Evolutionary conservation across 2,329 filamentous ascomycete species (phyloP).

Genomic region (Talaromyces sp.): DNA sequence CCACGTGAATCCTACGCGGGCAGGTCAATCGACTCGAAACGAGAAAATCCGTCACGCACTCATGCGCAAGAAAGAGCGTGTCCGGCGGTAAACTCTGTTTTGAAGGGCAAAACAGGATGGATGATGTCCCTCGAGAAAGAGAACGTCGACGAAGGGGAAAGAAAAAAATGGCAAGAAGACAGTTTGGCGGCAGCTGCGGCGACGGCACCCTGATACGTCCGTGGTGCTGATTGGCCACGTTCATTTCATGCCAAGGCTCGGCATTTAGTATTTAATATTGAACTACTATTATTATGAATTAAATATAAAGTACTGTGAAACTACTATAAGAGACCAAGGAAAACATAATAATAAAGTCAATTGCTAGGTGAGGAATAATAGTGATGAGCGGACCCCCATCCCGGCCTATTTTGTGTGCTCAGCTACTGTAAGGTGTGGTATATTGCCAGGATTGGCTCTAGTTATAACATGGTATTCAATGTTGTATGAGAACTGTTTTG

Average conservation of each 20-base stretch:
- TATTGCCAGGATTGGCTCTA: no score
- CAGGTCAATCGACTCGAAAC: constrained; percentile 10
- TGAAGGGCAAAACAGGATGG: neutral
- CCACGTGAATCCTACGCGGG: constrained; percentile 9
- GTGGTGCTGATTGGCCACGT: neutral
- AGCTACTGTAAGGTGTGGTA: no score
- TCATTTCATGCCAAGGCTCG: neutral
- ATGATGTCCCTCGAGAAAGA: neutral
- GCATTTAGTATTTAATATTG: no score
- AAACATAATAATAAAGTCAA: no score
- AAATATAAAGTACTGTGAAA: no score
- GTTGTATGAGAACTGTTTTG: neutral
- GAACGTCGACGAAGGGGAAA: neutral
- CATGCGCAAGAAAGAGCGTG: constrained; percentile 5
- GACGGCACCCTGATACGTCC: neutral
- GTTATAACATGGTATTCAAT: no score
- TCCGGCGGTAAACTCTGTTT: neutral
- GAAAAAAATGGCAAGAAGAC: neutral
- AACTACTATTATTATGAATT: no score
- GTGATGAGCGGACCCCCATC: no score
- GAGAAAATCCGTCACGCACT: constrained; percentile 3
- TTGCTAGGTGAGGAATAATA: no score
- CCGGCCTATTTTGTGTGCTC: no score
- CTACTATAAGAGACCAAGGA: no score
- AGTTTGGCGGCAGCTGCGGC: neutral